These are phyloP conservation scores for Plectranthus barbatus DNA, from an alignment of 257 asterid genomes.

Conservation along the genomic window DNA sequence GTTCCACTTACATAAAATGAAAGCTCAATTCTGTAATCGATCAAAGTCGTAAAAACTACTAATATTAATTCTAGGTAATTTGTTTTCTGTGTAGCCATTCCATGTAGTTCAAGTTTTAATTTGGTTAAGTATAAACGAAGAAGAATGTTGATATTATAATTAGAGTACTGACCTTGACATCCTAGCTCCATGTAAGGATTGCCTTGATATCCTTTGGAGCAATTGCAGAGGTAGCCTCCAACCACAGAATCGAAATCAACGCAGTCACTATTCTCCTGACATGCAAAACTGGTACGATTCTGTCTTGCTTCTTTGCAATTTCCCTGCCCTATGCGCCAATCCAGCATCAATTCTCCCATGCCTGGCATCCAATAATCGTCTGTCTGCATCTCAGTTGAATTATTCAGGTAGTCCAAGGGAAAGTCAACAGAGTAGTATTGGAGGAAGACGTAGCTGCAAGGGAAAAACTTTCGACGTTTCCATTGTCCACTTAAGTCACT, in stretches of 20 bases:
- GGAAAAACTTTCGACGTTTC: neutral
- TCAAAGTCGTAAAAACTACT: too few relatives aligned
- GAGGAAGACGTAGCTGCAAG: constrained; percentile 2
- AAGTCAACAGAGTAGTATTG: neutral
- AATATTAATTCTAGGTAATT: too few relatives aligned
- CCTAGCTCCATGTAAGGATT: too few relatives aligned
- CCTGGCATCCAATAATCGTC: too few relatives aligned
- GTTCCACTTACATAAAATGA: too few relatives aligned
- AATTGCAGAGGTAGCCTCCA: constrained; percentile 11
- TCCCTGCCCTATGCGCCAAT: neutral
- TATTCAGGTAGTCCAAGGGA: neutral
- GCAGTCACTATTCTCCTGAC: neutral
- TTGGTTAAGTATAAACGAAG: too few relatives aligned
- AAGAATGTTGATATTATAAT: too few relatives aligned
- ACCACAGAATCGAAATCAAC: neutral
- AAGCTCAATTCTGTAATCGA: too few relatives aligned
- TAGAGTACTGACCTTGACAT: neutral
- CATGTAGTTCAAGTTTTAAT: too few relatives aligned
- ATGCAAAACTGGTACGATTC: neutral
- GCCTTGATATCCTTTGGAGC: too few relatives aligned
- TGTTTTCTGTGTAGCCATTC: too few relatives aligned
- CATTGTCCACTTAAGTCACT: neutral
- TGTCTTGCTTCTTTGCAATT: neutral
- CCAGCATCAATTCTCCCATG: neutral
- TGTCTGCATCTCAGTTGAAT: neutral